Percentiles rank a stretch among this genome's conserved stretches.
phyloP scores from a whole-genome alignment of 140 eudicot genomes.

The Cichorium intybus region DNA sequence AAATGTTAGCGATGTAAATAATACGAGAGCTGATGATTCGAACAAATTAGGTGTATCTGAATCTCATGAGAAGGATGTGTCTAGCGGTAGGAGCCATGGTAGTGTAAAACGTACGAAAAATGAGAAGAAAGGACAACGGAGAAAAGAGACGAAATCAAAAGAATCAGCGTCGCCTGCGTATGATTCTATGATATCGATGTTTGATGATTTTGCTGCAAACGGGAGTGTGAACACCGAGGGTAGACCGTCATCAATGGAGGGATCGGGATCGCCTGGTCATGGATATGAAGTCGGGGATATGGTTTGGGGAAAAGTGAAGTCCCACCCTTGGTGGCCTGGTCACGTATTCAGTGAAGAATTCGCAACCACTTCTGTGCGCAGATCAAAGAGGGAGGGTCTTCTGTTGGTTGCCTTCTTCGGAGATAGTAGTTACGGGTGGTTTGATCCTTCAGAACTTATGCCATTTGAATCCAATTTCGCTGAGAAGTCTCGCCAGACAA shows the following conservation, averaged over 20 bases:
- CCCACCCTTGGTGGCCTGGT: conserved; percentile 99
- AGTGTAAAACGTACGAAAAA: conserved; percentile 26
- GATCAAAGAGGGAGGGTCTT: conserved; percentile 60
- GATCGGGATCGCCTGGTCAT: conserved; percentile 24
- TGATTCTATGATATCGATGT: conserved; percentile 50
- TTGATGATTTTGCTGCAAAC: conserved; percentile 42
- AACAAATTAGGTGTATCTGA: conserved; percentile 20
- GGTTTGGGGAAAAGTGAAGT: conserved; percentile 98
- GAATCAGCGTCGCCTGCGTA: conserved; percentile 6
- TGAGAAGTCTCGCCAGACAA: conserved; percentile 60
- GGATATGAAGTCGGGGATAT: conserved; percentile 71
- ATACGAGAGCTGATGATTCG: conserved; percentile 5
- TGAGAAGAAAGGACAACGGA: conserved; percentile 18
- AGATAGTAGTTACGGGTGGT: conserved; percentile 93
- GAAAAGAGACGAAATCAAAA: conserved; percentile 16
- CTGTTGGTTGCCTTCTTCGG: conserved; percentile 90
- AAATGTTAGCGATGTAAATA: conserved; percentile 29
- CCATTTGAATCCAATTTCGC: conserved; percentile 58
- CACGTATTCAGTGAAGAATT: conserved; percentile 58
- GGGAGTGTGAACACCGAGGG: conserved; percentile 23
- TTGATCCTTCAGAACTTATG: conserved; percentile 60
- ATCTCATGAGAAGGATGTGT: conserved; percentile 16
- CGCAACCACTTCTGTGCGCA: conserved; percentile 54
- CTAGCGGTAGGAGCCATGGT: conserved; percentile 18
- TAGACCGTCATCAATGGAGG: conserved; percentile 15